These are phyloP conservation scores for Neonectria faginata DNA, from an alignment of 2,329 filamentous ascomycete genomes.

Conservation along the genomic window DNA sequence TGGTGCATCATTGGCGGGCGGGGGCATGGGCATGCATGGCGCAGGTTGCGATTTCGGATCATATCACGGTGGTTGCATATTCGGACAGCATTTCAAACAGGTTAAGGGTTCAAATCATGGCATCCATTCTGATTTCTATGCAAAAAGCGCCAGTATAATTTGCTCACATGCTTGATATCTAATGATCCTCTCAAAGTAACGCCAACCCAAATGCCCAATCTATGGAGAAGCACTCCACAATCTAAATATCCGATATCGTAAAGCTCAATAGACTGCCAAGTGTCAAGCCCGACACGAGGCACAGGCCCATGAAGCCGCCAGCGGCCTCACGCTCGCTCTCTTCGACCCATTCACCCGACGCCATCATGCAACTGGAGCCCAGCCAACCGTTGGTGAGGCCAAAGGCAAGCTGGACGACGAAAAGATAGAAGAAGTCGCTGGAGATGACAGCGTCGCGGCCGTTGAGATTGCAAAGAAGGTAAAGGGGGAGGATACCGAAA, in stretches of 20 bases:
- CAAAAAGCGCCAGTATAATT: neutral
- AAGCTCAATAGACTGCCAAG: slow-evolving; percentile 93
- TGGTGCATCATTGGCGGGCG: slow-evolving; percentile 36
- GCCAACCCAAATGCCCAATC: slow-evolving; percentile 16
- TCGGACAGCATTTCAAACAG: slow-evolving; percentile 20
- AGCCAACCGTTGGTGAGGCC: slow-evolving; percentile 90
- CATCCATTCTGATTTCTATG: slow-evolving; percentile 11
- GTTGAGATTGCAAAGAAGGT: slow-evolving; percentile 88
- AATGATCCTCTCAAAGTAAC: slow-evolving; percentile 11
- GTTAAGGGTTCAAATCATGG: slow-evolving; percentile 11
- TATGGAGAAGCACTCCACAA: slow-evolving; percentile 34
- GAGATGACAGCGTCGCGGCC: slow-evolving; percentile 78
- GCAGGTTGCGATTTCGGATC: slow-evolving; percentile 36
- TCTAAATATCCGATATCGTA: slow-evolving; percentile 66
- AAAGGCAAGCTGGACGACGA: slow-evolving; percentile 85
- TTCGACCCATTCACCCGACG: slow-evolving; percentile 82
- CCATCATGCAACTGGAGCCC: slow-evolving; percentile 92
- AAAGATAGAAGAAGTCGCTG: slow-evolving; percentile 89
- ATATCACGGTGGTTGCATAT: slow-evolving; percentile 41
- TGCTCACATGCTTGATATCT: neutral
- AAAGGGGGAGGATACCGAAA: slow-evolving; percentile 81
- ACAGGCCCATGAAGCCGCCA: slow-evolving; percentile 93
- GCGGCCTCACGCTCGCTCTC: slow-evolving; percentile 87
- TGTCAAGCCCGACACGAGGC: slow-evolving; percentile 85
- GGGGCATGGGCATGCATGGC: slow-evolving; percentile 38